Percentiles rank a stretch among this genome's conserved stretches.
phyloP scores from a whole-genome alignment of 73 alveolate genomes.

The Symbiodinium pilosum region DNA sequence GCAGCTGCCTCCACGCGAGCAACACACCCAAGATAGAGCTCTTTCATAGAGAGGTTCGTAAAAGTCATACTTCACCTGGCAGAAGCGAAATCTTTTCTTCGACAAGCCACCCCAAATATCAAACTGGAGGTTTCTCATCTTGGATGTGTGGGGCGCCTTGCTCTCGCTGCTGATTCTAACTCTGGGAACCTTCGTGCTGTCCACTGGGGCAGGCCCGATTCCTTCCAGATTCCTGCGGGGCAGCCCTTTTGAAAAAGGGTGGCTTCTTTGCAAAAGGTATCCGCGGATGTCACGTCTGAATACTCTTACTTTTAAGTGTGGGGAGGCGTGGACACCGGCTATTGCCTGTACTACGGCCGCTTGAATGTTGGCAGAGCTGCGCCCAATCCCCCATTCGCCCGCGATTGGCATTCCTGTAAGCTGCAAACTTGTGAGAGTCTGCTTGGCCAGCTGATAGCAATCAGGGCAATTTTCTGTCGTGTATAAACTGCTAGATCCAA shows the following conservation, averaged over 20 bases:
- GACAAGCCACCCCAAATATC: too few relatives aligned
- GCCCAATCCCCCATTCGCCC: not conserved
- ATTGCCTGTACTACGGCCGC: slow-evolving; percentile 81
- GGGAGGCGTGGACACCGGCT: slow-evolving; percentile 67
- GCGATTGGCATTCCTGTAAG: not conserved
- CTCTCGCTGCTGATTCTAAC: slow-evolving; percentile 64
- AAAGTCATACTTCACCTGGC: too few relatives aligned
- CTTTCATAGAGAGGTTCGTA: too few relatives aligned
- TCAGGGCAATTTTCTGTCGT: not conserved
- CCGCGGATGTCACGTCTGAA: too few relatives aligned
- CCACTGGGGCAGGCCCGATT: slow-evolving; percentile 74
- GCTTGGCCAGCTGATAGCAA: not conserved
- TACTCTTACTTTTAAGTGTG: not conserved
- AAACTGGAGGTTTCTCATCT: slow-evolving; percentile 46
- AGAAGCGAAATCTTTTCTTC: too few relatives aligned
- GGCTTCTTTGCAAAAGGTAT: too few relatives aligned
- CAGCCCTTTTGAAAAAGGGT: too few relatives aligned
- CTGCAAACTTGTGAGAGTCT: not conserved
- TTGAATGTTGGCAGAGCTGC: not conserved
- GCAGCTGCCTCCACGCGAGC: too few relatives aligned
- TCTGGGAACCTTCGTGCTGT: slow-evolving; percentile 35
- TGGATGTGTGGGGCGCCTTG: slow-evolving; percentile 92
- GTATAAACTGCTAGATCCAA: too few relatives aligned
- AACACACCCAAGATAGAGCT: too few relatives aligned
- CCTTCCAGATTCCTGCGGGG: too few relatives aligned